A percentile compares a stretch with the other conserved stretches of the same genome.
These are phyloP conservation scores for Trichoderma atrobrunneum DNA, from an alignment of 2,329 filamentous ascomycete species.

Conservation along the genomic window DNA sequence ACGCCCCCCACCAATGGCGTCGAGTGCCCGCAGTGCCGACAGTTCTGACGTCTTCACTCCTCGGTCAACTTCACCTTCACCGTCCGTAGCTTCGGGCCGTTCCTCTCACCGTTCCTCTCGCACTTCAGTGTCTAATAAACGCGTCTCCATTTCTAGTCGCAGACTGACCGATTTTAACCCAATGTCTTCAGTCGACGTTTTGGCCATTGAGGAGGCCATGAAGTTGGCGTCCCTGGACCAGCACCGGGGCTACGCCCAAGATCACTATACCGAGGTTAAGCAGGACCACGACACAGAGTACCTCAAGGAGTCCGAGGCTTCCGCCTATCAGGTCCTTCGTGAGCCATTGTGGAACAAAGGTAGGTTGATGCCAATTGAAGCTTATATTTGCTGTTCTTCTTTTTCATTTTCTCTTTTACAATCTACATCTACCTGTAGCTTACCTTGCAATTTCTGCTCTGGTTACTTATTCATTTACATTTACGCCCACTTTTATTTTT, in stretches of 20 bases:
- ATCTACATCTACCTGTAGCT: neutral
- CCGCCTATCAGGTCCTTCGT: slow-evolving; percentile 59
- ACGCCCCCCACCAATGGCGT: slow-evolving; percentile 26
- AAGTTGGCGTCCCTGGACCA: slow-evolving; percentile 59
- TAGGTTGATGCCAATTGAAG: slow-evolving; percentile 29
- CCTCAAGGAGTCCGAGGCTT: slow-evolving; percentile 48
- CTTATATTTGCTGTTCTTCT: neutral
- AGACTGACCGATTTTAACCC: slow-evolving; percentile 53
- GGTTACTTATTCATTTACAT: neutral
- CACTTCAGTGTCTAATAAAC: slow-evolving; percentile 52
- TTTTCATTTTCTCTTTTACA: neutral
- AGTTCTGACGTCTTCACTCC: slow-evolving; percentile 54
- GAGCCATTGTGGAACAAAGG: slow-evolving; percentile 67
- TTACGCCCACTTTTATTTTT: neutral
- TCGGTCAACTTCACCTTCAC: slow-evolving; percentile 51
- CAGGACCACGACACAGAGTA: slow-evolving; percentile 55
- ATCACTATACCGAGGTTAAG: slow-evolving; percentile 54
- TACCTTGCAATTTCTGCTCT: neutral
- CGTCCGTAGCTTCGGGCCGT: slow-evolving; percentile 46
- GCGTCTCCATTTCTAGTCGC: slow-evolving; percentile 49
- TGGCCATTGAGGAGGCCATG: slow-evolving; percentile 58
- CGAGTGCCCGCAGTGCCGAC: slow-evolving; percentile 37
- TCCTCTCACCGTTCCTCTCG: slow-evolving; percentile 50
- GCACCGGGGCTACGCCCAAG: slow-evolving; percentile 58
- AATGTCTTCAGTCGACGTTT: slow-evolving; percentile 55